A percentile compares a stretch with the other conserved stretches of the same genome.
Conservation (phyloP, 768 basidiomycete genomes). For the Mycena polygramma region DNA sequence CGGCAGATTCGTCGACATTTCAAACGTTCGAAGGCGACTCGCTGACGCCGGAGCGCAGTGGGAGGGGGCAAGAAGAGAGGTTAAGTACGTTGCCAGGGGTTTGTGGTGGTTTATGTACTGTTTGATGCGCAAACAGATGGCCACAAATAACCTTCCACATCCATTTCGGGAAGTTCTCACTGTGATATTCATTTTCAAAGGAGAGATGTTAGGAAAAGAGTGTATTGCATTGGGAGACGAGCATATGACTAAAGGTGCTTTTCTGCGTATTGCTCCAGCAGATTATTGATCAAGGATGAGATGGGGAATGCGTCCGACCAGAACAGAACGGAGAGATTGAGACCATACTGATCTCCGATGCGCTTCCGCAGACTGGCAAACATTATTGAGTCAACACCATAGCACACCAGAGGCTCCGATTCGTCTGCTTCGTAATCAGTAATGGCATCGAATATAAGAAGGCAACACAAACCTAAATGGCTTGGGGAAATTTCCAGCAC, state of each 20-base stretch:
- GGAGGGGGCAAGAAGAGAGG: no score
- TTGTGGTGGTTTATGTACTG: not conserved
- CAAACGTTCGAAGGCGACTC: no score
- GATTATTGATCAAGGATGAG: constrained; percentile 14
- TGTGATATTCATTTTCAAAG: no score
- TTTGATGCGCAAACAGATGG: not conserved
- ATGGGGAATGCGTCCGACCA: constrained; percentile 34
- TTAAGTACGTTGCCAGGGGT: not conserved
- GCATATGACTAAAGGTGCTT: not conserved
- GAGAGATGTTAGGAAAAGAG: no score
- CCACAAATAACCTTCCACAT: not conserved
- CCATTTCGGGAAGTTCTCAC: not conserved
- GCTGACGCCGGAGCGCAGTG: no score
- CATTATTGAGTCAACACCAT: constrained; percentile 29
- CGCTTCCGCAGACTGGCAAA: constrained; percentile 24
- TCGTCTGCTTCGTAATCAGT: constrained; percentile 22
- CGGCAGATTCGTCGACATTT: no score
- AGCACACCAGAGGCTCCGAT: constrained; percentile 18
- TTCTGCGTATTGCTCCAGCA: constrained; percentile 18
- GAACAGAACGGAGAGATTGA: constrained; percentile 30
- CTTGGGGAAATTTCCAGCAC: not conserved
- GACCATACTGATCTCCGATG: constrained; percentile 12
- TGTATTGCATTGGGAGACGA: no score
- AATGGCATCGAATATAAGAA: no score
- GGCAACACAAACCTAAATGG: constrained; percentile 28